These are phyloP conservation scores for Scheffersomyces amazonensis DNA, from an alignment of 805 yeast genomes.

Conservation along the genomic window DNA sequence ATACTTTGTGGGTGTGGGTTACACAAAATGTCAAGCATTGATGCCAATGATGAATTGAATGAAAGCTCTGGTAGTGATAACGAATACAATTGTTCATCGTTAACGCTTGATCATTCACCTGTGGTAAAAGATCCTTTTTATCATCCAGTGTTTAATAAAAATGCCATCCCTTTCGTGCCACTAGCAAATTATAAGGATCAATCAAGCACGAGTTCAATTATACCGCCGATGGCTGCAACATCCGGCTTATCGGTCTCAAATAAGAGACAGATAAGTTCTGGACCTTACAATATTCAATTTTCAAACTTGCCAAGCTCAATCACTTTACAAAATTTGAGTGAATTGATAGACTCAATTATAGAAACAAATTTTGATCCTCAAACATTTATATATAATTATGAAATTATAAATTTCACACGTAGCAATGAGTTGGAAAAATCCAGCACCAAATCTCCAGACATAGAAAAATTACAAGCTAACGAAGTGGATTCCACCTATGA, in stretches of 20 bases:
- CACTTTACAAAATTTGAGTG: conserved; percentile 8
- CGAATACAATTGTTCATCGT: too few relatives aligned
- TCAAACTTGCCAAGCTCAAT: conserved; percentile 13
- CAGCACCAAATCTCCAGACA: too few relatives aligned
- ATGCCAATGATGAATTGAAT: background rate
- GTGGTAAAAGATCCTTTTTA: background rate
- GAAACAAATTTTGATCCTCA: conserved; percentile 8
- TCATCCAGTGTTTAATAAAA: conserved; percentile 12
- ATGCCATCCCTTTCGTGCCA: conserved; percentile 21
- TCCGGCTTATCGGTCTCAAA: too few relatives aligned
- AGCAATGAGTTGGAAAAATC: too few relatives aligned
- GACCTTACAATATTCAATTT: conserved; percentile 3
- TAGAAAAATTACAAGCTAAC: background rate
- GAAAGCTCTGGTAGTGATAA: background rate
- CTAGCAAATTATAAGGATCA: background rate
- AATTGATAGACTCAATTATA: conserved; percentile 14
- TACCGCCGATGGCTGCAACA: too few relatives aligned
- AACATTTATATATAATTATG: conserved; percentile 1
- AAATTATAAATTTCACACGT: conserved; percentile 6
- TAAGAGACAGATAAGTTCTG: too few relatives aligned
- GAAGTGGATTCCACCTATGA: conserved; percentile 1
- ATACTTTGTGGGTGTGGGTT: background rate
- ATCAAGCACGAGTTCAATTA: too few relatives aligned
- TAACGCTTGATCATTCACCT: too few relatives aligned
- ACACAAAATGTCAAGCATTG: background rate